Evolutionary conservation across 1,284 basidiomycete genomes (phyloP).

Genomic region (Ceratobasidium sp.): DNA sequence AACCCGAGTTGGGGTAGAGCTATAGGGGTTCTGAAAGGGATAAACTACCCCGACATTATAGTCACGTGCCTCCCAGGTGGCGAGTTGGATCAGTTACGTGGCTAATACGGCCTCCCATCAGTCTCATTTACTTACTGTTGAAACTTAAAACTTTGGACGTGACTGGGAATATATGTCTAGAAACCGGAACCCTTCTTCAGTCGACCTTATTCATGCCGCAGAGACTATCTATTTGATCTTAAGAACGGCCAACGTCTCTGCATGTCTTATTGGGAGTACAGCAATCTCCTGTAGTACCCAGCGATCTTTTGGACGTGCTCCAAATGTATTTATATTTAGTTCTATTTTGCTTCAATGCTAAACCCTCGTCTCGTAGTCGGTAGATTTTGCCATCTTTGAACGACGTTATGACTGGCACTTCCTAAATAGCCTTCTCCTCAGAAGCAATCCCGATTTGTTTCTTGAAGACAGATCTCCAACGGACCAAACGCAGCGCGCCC

Average conservation of each 20-base stretch:
- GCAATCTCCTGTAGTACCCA: neutral
- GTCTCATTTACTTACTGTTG: no score
- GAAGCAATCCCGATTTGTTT: constrained; percentile 1
- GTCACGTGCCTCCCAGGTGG: no score
- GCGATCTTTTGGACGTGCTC: neutral
- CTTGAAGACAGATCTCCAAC: no score
- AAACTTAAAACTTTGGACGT: no score
- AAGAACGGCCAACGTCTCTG: neutral
- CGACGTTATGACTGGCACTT: neutral
- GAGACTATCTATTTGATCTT: neutral
- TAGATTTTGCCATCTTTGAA: constrained; percentile 2
- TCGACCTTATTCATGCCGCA: neutral
- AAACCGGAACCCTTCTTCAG: no score
- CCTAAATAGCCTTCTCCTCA: neutral
- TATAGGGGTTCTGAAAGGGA: no score
- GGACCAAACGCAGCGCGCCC: neutral
- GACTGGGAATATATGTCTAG: no score
- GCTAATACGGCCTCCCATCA: no score
- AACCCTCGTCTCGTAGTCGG: neutral
- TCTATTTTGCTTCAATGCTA: neutral
- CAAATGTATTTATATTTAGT: neutral
- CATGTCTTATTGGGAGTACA: constrained; percentile 12
- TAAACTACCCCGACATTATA: no score
- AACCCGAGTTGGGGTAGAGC: no score
- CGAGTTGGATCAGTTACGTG: no score